Base-by-base conservation (phyloP, 768 basidiomycete species). In the Amanita polypyramis region DNA sequence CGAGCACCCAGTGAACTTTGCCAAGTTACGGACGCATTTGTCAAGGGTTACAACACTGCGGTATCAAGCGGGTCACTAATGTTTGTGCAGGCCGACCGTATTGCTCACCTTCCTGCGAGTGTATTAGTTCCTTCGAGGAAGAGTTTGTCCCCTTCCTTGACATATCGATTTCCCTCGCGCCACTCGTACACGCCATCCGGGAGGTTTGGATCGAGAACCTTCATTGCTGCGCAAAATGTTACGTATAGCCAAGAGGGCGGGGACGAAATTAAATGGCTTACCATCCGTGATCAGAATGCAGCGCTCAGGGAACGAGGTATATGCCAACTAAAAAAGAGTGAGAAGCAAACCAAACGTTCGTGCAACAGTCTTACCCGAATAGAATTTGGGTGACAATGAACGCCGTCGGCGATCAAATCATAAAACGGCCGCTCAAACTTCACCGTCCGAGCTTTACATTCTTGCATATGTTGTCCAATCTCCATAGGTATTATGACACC, bases 271-370 rank as follows among this genome's bases (percentile, higher is more conserved):
- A 12, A 30, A 33, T 14, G 14, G 62, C 69, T 51, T 58, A 92
- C 90, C 89, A 65, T 95, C 92, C 0, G 92, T 93, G 51, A 94
- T 82, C 42, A 95, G 72, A 30, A 95, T 80, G 57, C 90, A 93
- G 2, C 90, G 86, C 6, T 91, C 85, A 7, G 85, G 84, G 57
- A 82, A 81, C 0, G 84, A 77, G 29, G 82, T 77, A 62, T 93
- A 92, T 1, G 92, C 92, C 51, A 91, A 65, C 86, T 90, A 57
- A 33, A 5, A 43, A 33, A 41, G 55, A 43, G 19, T 33, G 8
- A n/a, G 42, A 23, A 37, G 20, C 30, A 21, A 39, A n/a, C 36
- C 42, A 19, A 37, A 45, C 17, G 34, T 21, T 43, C 35, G 15
- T 51, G 34, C 33, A 5, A 54, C 29, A 45, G 15, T 68, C 81